Base-by-base conservation (phyloP, 768 basidiomycete species). In the Lenzites betulinus region DNA sequence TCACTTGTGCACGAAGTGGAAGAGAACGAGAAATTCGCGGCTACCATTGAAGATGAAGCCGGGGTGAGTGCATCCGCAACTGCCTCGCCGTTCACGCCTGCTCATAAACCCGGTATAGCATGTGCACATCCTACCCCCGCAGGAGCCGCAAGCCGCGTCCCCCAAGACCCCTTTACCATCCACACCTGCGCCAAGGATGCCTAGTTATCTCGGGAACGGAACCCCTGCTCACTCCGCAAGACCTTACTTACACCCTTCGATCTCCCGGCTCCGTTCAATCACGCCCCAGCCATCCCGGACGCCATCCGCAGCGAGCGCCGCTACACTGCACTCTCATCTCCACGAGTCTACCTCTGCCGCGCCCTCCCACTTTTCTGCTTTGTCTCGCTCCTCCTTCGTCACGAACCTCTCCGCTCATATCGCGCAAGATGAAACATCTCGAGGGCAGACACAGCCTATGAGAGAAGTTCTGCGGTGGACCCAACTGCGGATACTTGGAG, bases 391-490 rank as follows among this genome's bases (percentile, higher is more conserved):
- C 39, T 88, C 90, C 0, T 88, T 89, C 33, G 70, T 77, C n/a
- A 82, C 83, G 2, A 83, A 84, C 63, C 69, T 81, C 26, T 75
- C 74, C 2, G 30, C 52, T 68, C 69, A 54, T 54, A 59, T 55
- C 71, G 68, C 33, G 65, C 69, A 20, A 60, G 64, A 64, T 23
- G 59, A 69, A 25, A 56, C 28, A 13, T 15, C 49, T 38, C 26
- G 47, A 60, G 30, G 25, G 8, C 50, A 41, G 15, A n/a, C 63
- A 43, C 51, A 50, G 8, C 64, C 72, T 30, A 75, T 74, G 39
- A 80, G 81, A 11, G 84, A 90, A 33, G 86, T 88, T 15, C 90
- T 95, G 73, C 81, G 80, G 58, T 95, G 93, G 92, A 84, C 89
- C 1, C 79, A 80, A 33, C 75, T 95, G 50, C 83, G 82, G 22